Evolutionary conservation across 1,284 basidiomycete genomes (phyloP).

Genomic region (Naganishia sp.): DNA sequence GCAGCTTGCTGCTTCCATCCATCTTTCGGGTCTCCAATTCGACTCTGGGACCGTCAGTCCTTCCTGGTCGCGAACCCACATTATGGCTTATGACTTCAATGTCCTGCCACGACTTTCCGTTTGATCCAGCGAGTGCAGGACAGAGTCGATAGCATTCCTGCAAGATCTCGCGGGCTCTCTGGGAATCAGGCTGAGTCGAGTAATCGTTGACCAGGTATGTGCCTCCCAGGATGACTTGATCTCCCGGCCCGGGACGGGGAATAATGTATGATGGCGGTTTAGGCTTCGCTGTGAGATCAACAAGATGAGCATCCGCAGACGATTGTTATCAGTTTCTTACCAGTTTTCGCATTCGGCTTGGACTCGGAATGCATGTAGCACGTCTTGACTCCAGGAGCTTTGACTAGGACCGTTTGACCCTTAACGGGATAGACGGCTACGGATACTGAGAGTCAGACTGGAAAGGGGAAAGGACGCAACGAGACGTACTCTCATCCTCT

Average conservation of each 20-base stretch:
- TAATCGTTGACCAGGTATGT: constrained; percentile 46
- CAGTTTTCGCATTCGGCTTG: constrained; percentile 26
- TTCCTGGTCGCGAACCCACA: constrained; percentile 69
- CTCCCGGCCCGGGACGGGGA: constrained; percentile 53
- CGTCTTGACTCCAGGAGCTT: constrained; percentile 54
- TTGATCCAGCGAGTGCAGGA: constrained; percentile 47
- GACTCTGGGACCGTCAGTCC: constrained; percentile 68
- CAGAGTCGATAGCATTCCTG: constrained; percentile 49
- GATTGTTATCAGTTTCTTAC: background rate
- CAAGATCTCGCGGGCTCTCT: constrained; percentile 48
- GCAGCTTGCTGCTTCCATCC: constrained; percentile 50
- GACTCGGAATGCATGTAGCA: constrained; percentile 40
- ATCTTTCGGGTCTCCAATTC: constrained; percentile 59
- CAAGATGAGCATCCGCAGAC: background rate
- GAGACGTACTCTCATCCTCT: constrained; percentile 40
- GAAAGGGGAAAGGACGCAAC: background rate
- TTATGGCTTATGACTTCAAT: constrained; percentile 63
- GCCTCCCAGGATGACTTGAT: constrained; percentile 50
- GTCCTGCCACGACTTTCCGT: constrained; percentile 45
- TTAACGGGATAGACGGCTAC: constrained; percentile 45
- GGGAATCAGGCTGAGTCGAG: constrained; percentile 45
- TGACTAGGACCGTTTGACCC: constrained; percentile 52
- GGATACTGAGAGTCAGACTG: background rate
- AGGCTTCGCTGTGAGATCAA: background rate
- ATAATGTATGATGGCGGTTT: constrained; percentile 50